Conservation (phyloP, 1,284 basidiomycete genomes). For the Apiotrichum montevideense region DNA sequence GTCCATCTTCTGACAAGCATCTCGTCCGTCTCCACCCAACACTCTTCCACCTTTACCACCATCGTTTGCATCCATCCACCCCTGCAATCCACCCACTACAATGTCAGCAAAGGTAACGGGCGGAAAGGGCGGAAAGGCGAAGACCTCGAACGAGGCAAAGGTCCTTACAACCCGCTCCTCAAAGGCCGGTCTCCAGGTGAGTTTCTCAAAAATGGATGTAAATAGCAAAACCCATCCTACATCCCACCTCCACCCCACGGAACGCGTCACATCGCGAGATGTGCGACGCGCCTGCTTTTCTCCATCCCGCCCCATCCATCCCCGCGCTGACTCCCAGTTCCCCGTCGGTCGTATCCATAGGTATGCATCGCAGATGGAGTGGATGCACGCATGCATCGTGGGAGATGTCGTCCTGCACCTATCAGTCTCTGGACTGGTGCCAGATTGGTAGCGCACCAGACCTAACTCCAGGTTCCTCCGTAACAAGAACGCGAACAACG, state of each 20-base stretch:
- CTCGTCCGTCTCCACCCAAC: conserved; percentile 10
- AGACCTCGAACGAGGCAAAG: conserved; percentile 47
- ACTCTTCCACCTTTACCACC: conserved; percentile 7
- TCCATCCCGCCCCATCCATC: neutral
- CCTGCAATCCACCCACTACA: neutral
- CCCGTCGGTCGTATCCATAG: conserved; percentile 45
- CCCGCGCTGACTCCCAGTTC: conserved; percentile 23
- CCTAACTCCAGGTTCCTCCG: conserved; percentile 68
- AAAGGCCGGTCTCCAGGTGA: conserved; percentile 76
- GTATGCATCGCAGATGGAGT: conserved; percentile 10
- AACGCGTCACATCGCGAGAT: neutral
- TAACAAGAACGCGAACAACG: conserved; percentile 84
- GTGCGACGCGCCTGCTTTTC: neutral
- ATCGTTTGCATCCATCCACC: conserved; percentile 15
- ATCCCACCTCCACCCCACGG: neutral
- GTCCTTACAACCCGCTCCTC: conserved; percentile 64
- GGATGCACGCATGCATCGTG: neutral
- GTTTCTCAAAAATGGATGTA: neutral
- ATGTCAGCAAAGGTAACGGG: conserved; percentile 46
- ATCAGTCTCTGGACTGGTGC: too few relatives aligned
- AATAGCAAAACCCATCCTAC: too few relatives aligned
- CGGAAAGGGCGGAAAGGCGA: conserved; percentile 50
- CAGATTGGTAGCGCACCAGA: too few relatives aligned
- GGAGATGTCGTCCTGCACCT: too few relatives aligned
- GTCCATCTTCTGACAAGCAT: neutral